phyloP scores from a whole-genome alignment of 2,329 filamentous ascomycete species.

The Colletotrichum camelliae region DNA sequence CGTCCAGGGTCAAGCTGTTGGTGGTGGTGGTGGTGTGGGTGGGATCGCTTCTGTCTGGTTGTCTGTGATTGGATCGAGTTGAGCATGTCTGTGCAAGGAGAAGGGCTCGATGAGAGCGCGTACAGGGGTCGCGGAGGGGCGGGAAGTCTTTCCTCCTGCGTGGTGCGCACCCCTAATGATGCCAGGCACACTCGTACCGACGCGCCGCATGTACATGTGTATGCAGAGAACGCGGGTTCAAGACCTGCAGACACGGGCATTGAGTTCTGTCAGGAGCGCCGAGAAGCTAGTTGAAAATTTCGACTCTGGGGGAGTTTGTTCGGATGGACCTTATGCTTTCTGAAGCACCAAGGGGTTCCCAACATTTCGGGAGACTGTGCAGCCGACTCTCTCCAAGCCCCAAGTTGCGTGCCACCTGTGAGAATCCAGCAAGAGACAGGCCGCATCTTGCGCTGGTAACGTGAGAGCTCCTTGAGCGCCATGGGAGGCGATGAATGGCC shows the following conservation, averaged over 20 bases:
- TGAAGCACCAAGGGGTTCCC: not conserved
- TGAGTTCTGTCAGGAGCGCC: not conserved
- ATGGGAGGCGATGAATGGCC: not conserved
- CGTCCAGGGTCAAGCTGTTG: not conserved
- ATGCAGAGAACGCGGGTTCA: not conserved
- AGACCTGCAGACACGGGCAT: constrained; percentile 8
- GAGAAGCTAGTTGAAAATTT: not conserved
- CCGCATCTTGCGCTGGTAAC: not conserved
- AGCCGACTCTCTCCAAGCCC: not conserved
- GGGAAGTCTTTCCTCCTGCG: constrained; percentile 12
- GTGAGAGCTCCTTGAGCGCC: not conserved
- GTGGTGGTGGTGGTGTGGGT: not conserved
- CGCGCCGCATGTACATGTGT: not conserved
- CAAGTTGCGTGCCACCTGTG: not conserved
- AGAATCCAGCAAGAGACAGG: not conserved
- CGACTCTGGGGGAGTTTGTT: not conserved
- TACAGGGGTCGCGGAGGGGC: constrained; percentile 14
- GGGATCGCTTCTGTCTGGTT: not conserved
- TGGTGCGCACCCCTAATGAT: constrained; percentile 2
- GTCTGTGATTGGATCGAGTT: not conserved
- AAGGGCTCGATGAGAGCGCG: not conserved
- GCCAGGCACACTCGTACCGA: constrained; percentile 8
- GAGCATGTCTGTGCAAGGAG: not conserved
- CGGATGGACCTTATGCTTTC: not conserved
- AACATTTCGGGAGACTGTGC: not conserved